These are phyloP conservation scores for Orbilia quercus DNA, from an alignment of 2,329 filamentous ascomycete genomes.

Conservation along the genomic window DNA sequence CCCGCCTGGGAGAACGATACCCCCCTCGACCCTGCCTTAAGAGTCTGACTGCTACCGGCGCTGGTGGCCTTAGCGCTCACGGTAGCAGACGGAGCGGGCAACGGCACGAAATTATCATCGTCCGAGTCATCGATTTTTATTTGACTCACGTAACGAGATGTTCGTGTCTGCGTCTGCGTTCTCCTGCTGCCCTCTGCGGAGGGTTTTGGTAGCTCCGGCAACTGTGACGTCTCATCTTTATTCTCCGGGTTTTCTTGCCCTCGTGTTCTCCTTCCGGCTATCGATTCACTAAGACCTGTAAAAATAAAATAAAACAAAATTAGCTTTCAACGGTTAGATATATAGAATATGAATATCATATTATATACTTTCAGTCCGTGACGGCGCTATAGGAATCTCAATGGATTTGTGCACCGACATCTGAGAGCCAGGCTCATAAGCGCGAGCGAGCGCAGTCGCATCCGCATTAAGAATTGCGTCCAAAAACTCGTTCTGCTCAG, in stretches of 20 bases:
- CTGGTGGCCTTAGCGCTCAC: not conserved
- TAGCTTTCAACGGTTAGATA: not conserved
- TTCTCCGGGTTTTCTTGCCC: not conserved
- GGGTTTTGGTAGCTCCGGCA: constrained; percentile 20
- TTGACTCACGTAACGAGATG: constrained; percentile 51
- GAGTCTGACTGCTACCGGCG: constrained; percentile 1
- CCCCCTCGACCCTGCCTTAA: constrained; percentile 58
- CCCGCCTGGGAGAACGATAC: constrained; percentile 58
- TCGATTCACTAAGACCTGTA: constrained; percentile 34
- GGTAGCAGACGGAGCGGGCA: constrained; percentile 34
- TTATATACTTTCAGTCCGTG: constrained; percentile 59
- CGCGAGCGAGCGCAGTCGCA: constrained; percentile 75
- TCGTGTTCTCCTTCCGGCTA: constrained; percentile 25
- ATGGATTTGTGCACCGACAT: constrained; percentile 59
- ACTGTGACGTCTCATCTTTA: constrained; percentile 11
- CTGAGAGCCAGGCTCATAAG: constrained; percentile 67
- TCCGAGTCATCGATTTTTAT: constrained; percentile 54
- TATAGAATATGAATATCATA: not conserved
- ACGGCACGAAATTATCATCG: constrained; percentile 46
- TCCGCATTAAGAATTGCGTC: constrained; percentile 88
- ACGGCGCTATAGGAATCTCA: constrained; percentile 62
- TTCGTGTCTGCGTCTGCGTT: constrained; percentile 32
- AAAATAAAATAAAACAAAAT: no score
- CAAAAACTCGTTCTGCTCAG: constrained; percentile 90
- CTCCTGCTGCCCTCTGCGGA: constrained; percentile 22